Evolutionary conservation across 768 basidiomycete species (phyloP).

Genomic region (Chalciporus pseudorubinellus): DNA sequence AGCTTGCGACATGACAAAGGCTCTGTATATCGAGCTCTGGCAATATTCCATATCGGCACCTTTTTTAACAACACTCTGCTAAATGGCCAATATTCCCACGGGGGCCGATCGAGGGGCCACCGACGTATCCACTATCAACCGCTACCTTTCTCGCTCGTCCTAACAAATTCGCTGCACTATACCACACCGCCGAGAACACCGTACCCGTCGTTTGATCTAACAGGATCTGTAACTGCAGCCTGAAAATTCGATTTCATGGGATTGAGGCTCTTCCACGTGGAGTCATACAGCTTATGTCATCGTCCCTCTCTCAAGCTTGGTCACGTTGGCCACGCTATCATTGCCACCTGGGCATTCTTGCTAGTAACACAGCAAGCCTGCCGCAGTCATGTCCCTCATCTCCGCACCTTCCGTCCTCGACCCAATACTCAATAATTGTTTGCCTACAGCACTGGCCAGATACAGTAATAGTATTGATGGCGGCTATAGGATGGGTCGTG

Average conservation of each 20-base stretch:
- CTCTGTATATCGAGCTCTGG: constrained; percentile 38
- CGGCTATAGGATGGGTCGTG: constrained; percentile 17
- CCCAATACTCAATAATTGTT: neutral
- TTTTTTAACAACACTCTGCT: constrained; percentile 34
- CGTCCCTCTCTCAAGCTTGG: too few relatives aligned
- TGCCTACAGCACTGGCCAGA: neutral
- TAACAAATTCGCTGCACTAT: too few relatives aligned
- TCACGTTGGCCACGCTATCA: neutral
- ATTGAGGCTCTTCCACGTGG: constrained; percentile 16
- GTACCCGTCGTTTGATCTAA: too few relatives aligned
- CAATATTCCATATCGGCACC: constrained; percentile 40
- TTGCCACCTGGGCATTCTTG: constrained; percentile 12
- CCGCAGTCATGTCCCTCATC: too few relatives aligned
- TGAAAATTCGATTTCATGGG: neutral
- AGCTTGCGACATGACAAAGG: constrained; percentile 38
- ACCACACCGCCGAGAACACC: too few relatives aligned
- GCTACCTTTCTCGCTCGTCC: too few relatives aligned
- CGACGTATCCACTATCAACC: neutral
- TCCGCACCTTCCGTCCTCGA: constrained; percentile 10
- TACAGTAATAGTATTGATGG: neutral
- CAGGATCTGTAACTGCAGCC: neutral
- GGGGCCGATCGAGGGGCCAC: constrained; percentile 2
- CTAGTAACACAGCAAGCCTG: too few relatives aligned
- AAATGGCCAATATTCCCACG: constrained; percentile 31
- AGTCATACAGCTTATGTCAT: constrained; percentile 28